Conservation (phyloP, 768 basidiomycete genomes). For the Ramaria rubella region DNA sequence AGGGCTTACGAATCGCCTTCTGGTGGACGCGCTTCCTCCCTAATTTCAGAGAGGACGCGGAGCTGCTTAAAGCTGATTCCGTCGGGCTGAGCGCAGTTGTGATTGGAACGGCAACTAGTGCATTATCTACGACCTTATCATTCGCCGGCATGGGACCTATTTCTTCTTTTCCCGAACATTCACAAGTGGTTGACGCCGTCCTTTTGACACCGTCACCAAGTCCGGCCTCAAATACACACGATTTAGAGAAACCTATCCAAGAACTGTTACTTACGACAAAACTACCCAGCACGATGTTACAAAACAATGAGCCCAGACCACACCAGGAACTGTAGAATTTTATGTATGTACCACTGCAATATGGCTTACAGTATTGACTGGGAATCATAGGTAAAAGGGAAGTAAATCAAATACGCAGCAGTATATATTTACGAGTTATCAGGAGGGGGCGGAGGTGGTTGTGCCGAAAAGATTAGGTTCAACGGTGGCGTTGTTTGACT, state of each 20-base stretch:
- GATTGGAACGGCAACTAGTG: background rate
- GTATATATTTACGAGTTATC: background rate
- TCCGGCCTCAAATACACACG: background rate
- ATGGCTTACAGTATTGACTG: background rate
- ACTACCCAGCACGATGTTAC: background rate
- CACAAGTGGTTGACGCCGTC: background rate
- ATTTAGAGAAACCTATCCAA: background rate
- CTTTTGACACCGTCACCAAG: background rate
- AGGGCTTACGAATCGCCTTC: conserved; percentile 68
- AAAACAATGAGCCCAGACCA: background rate
- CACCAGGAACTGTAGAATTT: background rate
- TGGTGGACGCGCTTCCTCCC: conserved; percentile 86
- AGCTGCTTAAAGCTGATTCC: background rate
- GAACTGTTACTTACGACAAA: background rate
- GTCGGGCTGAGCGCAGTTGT: background rate
- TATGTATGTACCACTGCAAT: background rate
- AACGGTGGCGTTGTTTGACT: conserved; percentile 82
- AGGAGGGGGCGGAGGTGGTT: conserved; percentile 77
- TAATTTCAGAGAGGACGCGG: background rate
- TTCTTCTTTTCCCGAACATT: background rate
- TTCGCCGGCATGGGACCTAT: background rate
- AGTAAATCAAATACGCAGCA: background rate
- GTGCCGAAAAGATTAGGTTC: conserved; percentile 75
- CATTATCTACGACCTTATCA: background rate
- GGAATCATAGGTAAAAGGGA: background rate